phyloP scores from a whole-genome alignment of 2,329 filamentous ascomycete species.

The Microcyclosporella mali region DNA sequence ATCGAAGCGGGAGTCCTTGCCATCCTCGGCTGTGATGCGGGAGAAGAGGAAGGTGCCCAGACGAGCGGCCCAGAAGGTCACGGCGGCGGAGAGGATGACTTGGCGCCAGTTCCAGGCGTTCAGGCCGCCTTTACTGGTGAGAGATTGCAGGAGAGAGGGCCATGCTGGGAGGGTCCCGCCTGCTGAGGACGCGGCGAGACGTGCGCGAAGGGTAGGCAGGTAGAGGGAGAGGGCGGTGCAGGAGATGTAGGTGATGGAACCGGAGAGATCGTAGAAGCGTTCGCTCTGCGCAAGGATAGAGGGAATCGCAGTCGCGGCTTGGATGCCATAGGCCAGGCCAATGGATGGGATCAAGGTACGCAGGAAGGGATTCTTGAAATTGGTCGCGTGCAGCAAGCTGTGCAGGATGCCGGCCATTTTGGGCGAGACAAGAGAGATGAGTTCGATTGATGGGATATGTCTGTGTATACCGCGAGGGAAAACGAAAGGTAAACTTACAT shows the following conservation, averaged over 20 bases:
- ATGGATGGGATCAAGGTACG: conserved; percentile 57
- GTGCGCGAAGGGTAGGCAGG: conserved; percentile 53
- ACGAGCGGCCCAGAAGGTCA: conserved; percentile 57
- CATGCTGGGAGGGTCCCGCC: conserved; percentile 38
- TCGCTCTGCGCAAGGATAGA: conserved; percentile 57
- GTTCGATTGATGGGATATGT: too few relatives aligned
- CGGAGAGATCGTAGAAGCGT: conserved; percentile 63
- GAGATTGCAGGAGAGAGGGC: conserved; percentile 43
- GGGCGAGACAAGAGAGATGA: background rate
- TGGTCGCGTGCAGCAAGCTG: conserved; percentile 53
- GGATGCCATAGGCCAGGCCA: conserved; percentile 57
- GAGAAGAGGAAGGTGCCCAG: conserved; percentile 59
- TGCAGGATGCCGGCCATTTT: conserved; percentile 35
- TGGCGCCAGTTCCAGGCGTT: conserved; percentile 57
- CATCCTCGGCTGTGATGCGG: conserved; percentile 51
- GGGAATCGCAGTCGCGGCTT: conserved; percentile 56
- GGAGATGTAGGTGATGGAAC: conserved; percentile 60
- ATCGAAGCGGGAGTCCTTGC: conserved; percentile 56
- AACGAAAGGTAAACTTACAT: too few relatives aligned
- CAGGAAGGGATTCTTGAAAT: conserved; percentile 57
- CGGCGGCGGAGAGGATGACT: conserved; percentile 48
- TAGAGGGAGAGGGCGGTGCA: conserved; percentile 58
- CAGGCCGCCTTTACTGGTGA: conserved; percentile 39
- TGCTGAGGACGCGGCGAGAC: conserved; percentile 42
- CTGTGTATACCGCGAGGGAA: too few relatives aligned